Percentiles rank a stretch among this genome's conserved stretches.
These are phyloP conservation scores for Penicillium goetzii DNA, from an alignment of 495 filamentous ascomycete genomes.

Conservation along the genomic window DNA sequence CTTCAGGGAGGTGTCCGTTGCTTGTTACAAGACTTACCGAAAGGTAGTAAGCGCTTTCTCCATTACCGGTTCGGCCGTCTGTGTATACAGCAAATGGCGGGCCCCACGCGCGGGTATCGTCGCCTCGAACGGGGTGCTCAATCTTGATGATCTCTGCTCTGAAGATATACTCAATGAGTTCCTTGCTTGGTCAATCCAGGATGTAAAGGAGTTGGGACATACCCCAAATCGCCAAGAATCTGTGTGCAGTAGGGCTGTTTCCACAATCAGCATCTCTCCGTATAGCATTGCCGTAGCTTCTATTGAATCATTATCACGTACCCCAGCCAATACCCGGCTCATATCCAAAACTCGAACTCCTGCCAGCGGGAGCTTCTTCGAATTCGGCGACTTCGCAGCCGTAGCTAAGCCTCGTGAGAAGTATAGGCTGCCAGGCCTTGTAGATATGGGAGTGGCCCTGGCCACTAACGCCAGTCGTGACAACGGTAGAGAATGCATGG, in stretches of 20 bases:
- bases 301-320: constrained; percentile 10
- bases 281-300: not conserved
- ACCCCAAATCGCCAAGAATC: constrained; percentile 96
- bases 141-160: constrained; percentile 97
- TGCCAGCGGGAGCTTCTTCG: constrained; percentile 26
- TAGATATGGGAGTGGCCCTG: not conserved
- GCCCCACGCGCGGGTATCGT: constrained; percentile 96
- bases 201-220: constrained; percentile 35
- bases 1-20: not conserved
- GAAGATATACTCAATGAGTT: not conserved
- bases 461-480: not conserved
- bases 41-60: constrained; percentile 94
- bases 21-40: constrained; percentile 55
- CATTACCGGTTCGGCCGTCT: constrained; percentile 56
- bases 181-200: not conserved
- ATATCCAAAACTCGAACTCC: constrained; percentile 28
- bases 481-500: constrained; percentile 8
- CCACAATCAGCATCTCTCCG: not conserved
- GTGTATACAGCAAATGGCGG: constrained; percentile 86
- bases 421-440: constrained; percentile 1
- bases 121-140: constrained; percentile 87
- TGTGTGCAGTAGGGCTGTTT: constrained; percentile 93
- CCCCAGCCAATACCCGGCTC: constrained; percentile 29
- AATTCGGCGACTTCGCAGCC: constrained; percentile 1
- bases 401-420: constrained; percentile 17